Evolutionary conservation across 108 stramenopile genomes (phyloP).

Genomic region (Pseudonitzschia pungens): DNA sequence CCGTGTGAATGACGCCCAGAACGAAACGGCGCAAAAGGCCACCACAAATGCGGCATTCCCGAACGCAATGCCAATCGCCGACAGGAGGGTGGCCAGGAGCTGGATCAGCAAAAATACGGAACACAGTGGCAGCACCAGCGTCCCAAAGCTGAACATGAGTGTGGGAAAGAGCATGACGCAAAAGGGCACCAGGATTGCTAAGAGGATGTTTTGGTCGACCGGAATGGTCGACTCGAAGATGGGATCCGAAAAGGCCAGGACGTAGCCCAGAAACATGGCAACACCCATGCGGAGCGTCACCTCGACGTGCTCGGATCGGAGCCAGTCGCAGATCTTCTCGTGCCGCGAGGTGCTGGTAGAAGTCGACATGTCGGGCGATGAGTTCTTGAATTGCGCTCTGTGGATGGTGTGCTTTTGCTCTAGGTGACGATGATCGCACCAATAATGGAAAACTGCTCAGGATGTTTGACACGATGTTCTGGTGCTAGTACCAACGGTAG

Average conservation of each 20-base stretch:
- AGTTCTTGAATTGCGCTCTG: too few species aligned
- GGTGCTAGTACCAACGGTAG: too few species aligned
- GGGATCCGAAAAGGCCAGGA: not conserved
- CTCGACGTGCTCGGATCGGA: not conserved
- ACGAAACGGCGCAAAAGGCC: not conserved
- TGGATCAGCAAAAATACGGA: slow-evolving; percentile 6
- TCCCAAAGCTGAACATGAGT: slow-evolving; percentile 12
- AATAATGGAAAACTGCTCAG: too few species aligned
- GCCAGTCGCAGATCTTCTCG: not conserved
- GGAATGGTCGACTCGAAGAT: not conserved
- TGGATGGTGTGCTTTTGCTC: too few species aligned
- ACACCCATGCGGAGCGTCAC: not conserved
- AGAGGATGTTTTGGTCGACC: not conserved
- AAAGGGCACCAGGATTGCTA: slow-evolving; percentile 17
- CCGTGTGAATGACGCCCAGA: slow-evolving; percentile 8
- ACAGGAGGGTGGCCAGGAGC: not conserved
- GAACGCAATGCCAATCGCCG: not conserved
- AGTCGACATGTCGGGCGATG: too few species aligned
- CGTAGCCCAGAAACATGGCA: not conserved
- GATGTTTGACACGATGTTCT: too few species aligned
- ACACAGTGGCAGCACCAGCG: not conserved
- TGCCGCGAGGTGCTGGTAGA: not conserved
- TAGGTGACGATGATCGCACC: too few species aligned
- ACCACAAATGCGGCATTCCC: slow-evolving; percentile 19
- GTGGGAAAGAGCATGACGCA: slow-evolving; percentile 11